A percentile compares a stretch with the other conserved stretches of the same genome.
Conservation (phyloP, 371 early-diverging fungal species). For the Chytridiales sp. region DNA sequence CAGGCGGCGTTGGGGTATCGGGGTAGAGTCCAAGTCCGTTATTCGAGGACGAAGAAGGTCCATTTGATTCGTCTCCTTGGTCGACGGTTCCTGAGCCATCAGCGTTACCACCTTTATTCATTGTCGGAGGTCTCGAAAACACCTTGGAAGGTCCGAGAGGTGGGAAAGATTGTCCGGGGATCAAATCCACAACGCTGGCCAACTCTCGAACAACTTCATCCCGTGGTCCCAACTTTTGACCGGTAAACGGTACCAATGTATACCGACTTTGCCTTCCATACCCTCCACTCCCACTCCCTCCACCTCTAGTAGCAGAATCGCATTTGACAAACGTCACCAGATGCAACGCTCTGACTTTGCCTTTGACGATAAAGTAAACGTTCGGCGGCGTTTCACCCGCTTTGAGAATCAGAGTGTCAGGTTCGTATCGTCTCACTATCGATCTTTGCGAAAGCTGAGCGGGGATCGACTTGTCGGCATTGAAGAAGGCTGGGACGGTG, state of each 20-base stretch:
- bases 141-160: slow-evolving; percentile 17
- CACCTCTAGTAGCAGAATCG: too few species aligned
- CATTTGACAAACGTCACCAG: slow-evolving; percentile 27
- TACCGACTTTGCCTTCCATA: background rate
- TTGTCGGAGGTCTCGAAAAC: background rate
- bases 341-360: slow-evolving; percentile 26
- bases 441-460: slow-evolving; percentile 20
- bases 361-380: slow-evolving; percentile 28
- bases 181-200: slow-evolving; percentile 26
- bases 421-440: slow-evolving; percentile 26
- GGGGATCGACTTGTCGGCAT: slow-evolving; percentile 20
- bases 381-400: slow-evolving; percentile 28
- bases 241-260: background rate
- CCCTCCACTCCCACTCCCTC: background rate
- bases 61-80: too few species aligned
- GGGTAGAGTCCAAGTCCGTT: background rate
- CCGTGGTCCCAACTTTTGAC: background rate
- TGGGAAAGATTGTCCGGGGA: slow-evolving; percentile 25
- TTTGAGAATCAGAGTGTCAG: slow-evolving; percentile 22
- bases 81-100: slow-evolving; percentile 4
- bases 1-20: background rate
- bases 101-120: background rate
- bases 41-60: background rate
- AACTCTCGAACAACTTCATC: slow-evolving; percentile 31
- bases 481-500: slow-evolving; percentile 26